Percentiles rank a stretch among this genome's conserved stretches.
Conservation (phyloP, 257 asterid genomes). For the Solanum habrochaites region DNA sequence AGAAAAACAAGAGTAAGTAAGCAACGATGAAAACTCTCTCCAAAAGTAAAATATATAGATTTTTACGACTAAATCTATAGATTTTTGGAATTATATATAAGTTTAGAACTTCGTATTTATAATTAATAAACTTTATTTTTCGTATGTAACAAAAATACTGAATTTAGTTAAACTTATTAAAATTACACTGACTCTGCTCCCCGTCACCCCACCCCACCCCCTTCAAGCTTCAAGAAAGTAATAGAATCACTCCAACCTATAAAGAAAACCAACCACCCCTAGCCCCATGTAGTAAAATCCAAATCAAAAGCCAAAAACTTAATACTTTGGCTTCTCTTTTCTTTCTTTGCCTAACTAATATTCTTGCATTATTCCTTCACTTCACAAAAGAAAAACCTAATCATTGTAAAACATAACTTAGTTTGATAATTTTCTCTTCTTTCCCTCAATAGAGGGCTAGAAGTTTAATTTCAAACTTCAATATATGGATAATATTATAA, state of each 20-base stretch:
- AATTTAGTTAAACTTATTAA: background rate
- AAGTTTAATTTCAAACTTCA: background rate
- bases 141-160: background rate
- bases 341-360: background rate
- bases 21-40: background rate
- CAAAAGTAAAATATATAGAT: background rate
- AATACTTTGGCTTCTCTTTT: background rate
- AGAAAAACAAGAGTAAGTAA: background rate
- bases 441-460: background rate
- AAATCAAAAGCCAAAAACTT: background rate
- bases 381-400: background rate
- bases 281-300: constrained; percentile 24
- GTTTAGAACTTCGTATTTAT: background rate
- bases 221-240: constrained; percentile 34
- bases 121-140: background rate
- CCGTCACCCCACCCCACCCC: too few species aligned
- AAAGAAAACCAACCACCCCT: constrained; percentile 35
- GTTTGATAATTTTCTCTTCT: background rate
- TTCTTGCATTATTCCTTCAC: background rate
- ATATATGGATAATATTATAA: constrained; percentile 13
- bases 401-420: background rate
- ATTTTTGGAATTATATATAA: background rate
- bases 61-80: background rate
- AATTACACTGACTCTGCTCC: background rate
- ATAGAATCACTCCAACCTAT: constrained; percentile 39